A percentile compares a stretch with the other conserved stretches of the same genome.
These are phyloP conservation scores for Saccharomycopsis selenospora DNA, from an alignment of 805 yeast species.

Conservation along the genomic window DNA sequence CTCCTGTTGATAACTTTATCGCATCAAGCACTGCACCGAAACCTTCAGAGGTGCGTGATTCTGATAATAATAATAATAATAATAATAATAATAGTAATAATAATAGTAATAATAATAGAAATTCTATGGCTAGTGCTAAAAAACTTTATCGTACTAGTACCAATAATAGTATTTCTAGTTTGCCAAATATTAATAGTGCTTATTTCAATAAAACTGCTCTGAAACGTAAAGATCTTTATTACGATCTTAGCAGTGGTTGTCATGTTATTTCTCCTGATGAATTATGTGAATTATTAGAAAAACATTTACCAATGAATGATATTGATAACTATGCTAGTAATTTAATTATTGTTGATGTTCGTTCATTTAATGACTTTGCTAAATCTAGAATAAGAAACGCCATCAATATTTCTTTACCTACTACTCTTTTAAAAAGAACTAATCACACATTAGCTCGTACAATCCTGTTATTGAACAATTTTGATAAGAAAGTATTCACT, in stretches of 20 bases:
- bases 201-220: constrained; percentile 5
- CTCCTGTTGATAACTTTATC: no score
- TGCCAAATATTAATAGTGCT: constrained; percentile 15
- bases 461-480: constrained; percentile 49
- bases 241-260: constrained; percentile 8
- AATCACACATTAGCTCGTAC: constrained; percentile 62
- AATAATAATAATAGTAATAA: not conserved
- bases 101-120: not conserved
- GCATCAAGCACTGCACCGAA: not conserved
- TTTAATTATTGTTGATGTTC: constrained; percentile 58
- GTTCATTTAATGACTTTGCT: constrained; percentile 73
- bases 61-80: not conserved
- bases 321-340: not conserved
- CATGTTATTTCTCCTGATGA: constrained; percentile 6
- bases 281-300: not conserved
- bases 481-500: constrained; percentile 40
- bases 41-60: not conserved
- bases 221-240: constrained; percentile 1
- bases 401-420: constrained; percentile 76
- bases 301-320: not conserved
- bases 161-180: constrained; percentile 11
- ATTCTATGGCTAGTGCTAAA: not conserved
- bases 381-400: constrained; percentile 52
- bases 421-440: constrained; percentile 74
- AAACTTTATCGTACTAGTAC: constrained; percentile 12